Evolutionary conservation across 2,329 filamentous ascomycete genomes (phyloP).

Genomic region (Elsinoe batatas): DNA sequence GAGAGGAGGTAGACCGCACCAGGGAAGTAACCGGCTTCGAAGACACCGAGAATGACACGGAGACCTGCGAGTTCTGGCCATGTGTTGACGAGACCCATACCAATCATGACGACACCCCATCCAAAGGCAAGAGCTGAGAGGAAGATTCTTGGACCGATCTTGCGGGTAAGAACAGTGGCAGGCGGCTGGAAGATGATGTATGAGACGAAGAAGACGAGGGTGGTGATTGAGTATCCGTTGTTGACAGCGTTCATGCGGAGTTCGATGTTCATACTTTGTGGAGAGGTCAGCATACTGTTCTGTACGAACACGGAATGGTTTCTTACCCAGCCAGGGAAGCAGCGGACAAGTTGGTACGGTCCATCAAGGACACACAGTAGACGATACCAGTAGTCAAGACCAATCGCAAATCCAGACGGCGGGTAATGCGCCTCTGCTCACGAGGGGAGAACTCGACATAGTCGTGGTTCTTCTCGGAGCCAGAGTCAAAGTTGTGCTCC

Average conservation of each 20-base stretch:
- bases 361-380: slow-evolving; percentile 70
- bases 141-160: slow-evolving; percentile 40
- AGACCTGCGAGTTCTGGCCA: slow-evolving; percentile 44
- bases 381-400: slow-evolving; percentile 40
- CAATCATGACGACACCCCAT: slow-evolving; percentile 52
- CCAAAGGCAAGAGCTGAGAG: slow-evolving; percentile 29
- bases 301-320: background rate
- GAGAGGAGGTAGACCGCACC: slow-evolving; percentile 35
- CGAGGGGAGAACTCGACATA: slow-evolving; percentile 36
- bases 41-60: slow-evolving; percentile 48
- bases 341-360: slow-evolving; percentile 65
- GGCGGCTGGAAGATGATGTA: slow-evolving; percentile 62
- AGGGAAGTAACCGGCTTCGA: slow-evolving; percentile 35
- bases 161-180: slow-evolving; percentile 55
- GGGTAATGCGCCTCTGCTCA: slow-evolving; percentile 57
- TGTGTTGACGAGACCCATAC: slow-evolving; percentile 50
- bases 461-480: slow-evolving; percentile 7
- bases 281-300: background rate
- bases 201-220: slow-evolving; percentile 61
- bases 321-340: slow-evolving; percentile 56
- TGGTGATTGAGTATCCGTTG: slow-evolving; percentile 46
- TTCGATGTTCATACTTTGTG: slow-evolving; percentile 29
- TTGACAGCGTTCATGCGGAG: slow-evolving; percentile 23
- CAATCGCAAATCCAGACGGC: slow-evolving; percentile 50
- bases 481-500: slow-evolving; percentile 4